A percentile compares a stretch with the other conserved stretches of the same genome.
Conservation (phyloP, 805 yeast species). For the Sugiyamaella mastotermitis region DNA sequence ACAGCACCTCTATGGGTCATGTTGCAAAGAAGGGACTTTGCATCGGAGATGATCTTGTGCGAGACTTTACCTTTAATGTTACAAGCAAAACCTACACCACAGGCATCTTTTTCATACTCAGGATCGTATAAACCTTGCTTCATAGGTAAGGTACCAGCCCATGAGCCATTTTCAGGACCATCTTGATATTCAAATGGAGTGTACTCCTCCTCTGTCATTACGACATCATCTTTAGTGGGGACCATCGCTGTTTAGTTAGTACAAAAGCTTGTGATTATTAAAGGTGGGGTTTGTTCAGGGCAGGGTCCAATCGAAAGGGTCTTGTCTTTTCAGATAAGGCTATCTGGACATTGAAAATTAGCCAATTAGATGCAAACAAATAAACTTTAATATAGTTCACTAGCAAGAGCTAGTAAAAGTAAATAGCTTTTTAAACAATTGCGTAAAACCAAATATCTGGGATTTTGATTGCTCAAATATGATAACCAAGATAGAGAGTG, state of each 20-base stretch:
- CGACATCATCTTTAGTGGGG: constrained; percentile 7
- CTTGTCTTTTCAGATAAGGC: too few relatives aligned
- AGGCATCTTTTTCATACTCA: constrained; percentile 89
- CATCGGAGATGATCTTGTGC: constrained; percentile 92
- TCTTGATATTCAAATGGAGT: constrained; percentile 61
- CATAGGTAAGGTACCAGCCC: constrained; percentile 88
- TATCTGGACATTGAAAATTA: too few relatives aligned
- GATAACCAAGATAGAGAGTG: too few relatives aligned
- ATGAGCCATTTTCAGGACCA: constrained; percentile 69
- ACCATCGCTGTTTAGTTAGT: constrained; percentile 3
- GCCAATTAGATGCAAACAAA: too few relatives aligned
- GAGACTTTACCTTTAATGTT: constrained; percentile 82
- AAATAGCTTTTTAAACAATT: too few relatives aligned
- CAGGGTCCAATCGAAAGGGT: too few relatives aligned
- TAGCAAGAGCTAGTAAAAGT: too few relatives aligned
- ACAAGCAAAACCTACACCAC: constrained; percentile 98
- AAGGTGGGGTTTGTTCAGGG: too few relatives aligned
- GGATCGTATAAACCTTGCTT: constrained; percentile 92
- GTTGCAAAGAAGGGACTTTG: constrained; percentile 76
- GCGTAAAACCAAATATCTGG: too few relatives aligned
- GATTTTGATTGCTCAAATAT: too few relatives aligned
- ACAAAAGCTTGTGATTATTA: too few relatives aligned
- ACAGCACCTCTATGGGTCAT: constrained; percentile 99
- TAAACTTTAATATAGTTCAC: too few relatives aligned
- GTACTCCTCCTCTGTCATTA: constrained; percentile 19